Evolutionary conservation across 192 early-diverging fungal species (phyloP), one percentile per base, ranked within the genome.

Genomic region (Dispira parvispora): DNA sequence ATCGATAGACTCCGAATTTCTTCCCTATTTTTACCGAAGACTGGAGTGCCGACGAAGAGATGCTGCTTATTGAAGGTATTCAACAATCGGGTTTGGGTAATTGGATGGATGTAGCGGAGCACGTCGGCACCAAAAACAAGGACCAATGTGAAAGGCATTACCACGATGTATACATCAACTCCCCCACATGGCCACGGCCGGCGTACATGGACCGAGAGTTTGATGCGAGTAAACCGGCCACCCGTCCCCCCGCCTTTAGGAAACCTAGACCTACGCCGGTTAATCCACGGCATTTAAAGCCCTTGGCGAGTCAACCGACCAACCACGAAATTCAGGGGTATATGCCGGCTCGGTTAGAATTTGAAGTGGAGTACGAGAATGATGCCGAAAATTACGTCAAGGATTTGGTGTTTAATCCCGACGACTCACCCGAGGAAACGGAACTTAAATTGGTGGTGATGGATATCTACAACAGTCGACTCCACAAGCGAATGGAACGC

Each of bases 21-120:
- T 97, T 93, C 69, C 89, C 92, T 8, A 86, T 99, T 45, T 95
- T 92, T 67, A 84, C 88, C 18, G 74, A 78, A 20, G 83, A 91
- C 61, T 99, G 96, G 96, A 86, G 84, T 47, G 96, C 92, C 6
- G 90, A 98, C 55, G 96, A 99, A 65, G 96, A 99, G 75, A 75
- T 98, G 52, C 65, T 91, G 62, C 75, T 99, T 64, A 88, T 98
- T 46, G 91, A 96, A 62, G 89, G 85, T 8, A 77, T 91, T 50
- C 87, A 92, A 70, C 80, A 88, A 68, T 91, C 84, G 72, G 96
- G 96, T 23, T 82, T 97, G 62, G 96, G 96, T 43, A 98, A 97
- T 75, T 99, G 94, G 93, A 88, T 88, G 67, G 89, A 92, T 52
- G 87, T 95, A 42, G 86, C 92, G 0, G 91, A 91, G 56, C 88